Evolutionary conservation across 148 eudicot genomes (phyloP), one percentile per base, ranked within the genome.

Genomic region (Camellia lanceoleosa): DNA sequence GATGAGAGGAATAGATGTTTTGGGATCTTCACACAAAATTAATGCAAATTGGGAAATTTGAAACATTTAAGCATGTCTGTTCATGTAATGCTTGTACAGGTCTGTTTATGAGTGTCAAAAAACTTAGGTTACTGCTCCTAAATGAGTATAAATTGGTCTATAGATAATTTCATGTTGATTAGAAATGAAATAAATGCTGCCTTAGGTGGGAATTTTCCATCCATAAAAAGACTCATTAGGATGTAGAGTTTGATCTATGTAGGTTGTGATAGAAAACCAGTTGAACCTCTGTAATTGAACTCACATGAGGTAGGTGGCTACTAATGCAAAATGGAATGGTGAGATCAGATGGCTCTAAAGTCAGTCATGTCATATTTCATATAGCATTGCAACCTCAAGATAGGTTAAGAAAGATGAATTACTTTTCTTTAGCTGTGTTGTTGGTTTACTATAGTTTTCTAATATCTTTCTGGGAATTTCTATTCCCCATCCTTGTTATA

Each of bases 401-500:
- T 55, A 5, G 19, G 49, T 68, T 16, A 15, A 58, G 18, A 74
- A 16, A 42, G 12, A 71, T 42, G 19, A 42, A 16, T 2, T 7
- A 9, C 49, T 56, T 9, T 58, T 41, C 20, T 42, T 16, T 41
- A 38, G 19, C 12, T 16, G 46, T 74, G 10, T 30, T 30, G 9
- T 66, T 15, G 41, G 8, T 74, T 55, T 41, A 19, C 0, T 0
- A 44, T 71, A 55, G 3, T 66, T 73, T n/a, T 52, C 19, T 73
- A 16, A 76, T 42, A 52, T 56, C 41, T 42, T 3, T 75, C 20
- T 30, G 18, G 61, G 67, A 20, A 55, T 46, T 74, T 63, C 42
- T 82, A 14, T 56, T 68, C 41, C 42, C 68, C 42, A 20, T 72
- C 15, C 42, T 78, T 69, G 77, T 78, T 75, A 54, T 83, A 94